Percentiles rank a stretch among this genome's conserved stretches.
Evolutionary conservation across 495 filamentous ascomycete genomes (phyloP).

Genomic region (Hypoxylon rickii): DNA sequence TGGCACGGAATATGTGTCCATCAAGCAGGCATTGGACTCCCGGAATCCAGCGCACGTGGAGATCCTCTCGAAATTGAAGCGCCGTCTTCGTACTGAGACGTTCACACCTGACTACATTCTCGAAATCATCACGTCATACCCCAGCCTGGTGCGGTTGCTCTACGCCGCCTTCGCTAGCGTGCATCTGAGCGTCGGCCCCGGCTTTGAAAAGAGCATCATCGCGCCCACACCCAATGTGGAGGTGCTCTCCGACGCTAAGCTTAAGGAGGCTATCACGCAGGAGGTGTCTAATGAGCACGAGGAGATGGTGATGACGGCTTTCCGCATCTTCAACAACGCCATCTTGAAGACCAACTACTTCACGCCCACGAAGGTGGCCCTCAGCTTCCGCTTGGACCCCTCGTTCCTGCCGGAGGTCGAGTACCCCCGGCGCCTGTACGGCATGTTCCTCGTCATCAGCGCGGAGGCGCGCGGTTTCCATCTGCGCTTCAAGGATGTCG

Average conservation of each 20-base stretch:
- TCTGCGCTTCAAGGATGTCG: slow-evolving; percentile 95
- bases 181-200: slow-evolving; percentile 82
- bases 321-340: slow-evolving; percentile 88
- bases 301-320: slow-evolving; percentile 97
- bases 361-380: slow-evolving; percentile 96
- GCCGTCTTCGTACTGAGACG: slow-evolving; percentile 90
- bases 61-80: slow-evolving; percentile 93
- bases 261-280: slow-evolving; percentile 81
- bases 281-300: slow-evolving; percentile 91
- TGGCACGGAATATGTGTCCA: slow-evolving; percentile 86
- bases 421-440: slow-evolving; percentile 91
- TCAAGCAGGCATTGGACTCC: slow-evolving; percentile 78
- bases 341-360: slow-evolving; percentile 99
- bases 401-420: slow-evolving; percentile 86
- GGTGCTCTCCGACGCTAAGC: slow-evolving; percentile 75
- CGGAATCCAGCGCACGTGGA: slow-evolving; percentile 80
- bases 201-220: slow-evolving; percentile 74
- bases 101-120: slow-evolving; percentile 98
- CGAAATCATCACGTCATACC: slow-evolving; percentile 93
- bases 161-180: slow-evolving; percentile 91
- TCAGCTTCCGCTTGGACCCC: slow-evolving; percentile 94
- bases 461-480: slow-evolving; percentile 98
- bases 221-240: slow-evolving; percentile 68
- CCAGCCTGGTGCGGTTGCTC: slow-evolving; percentile 81
- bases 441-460: slow-evolving; percentile 98